Base-by-base conservation (phyloP, 805 yeast genomes). In the Kluyveromyces starmeri region DNA sequence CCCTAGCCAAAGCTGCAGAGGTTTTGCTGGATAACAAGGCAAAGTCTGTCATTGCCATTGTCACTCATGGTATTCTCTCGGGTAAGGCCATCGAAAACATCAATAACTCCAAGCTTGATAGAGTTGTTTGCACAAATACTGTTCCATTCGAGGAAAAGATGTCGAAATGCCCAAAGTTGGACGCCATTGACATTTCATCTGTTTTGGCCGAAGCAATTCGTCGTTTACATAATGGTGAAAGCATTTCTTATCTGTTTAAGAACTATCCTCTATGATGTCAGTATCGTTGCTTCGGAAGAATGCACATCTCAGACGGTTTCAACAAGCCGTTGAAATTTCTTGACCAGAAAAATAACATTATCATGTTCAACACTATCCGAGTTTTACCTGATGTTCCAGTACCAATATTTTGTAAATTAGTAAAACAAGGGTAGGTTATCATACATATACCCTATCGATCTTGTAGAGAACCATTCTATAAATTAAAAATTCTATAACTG, bases 141-240 rank as follows among this genome's bases (percentile, higher is more conserved):
- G 79, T 82, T 43, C 92, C 92, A 25, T 73, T 82, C 40, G 81
- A 75, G 46, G 78, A 76, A 40, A 75, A 78, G 50, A 55, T 71
- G 47, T 57, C 60, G 35, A 47, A 53, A 15, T 78, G 86, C 51
- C 75, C 81, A 11, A 53, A 50, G 49, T 63, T 82, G 44, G 83
- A 77, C 43, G 65, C 72, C 13, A 73, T 82, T 38, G 92, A 83
- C 59, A 71, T 83, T 30, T 70, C 80, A 45, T 73, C 83, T 23
- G 82, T 78, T 6, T 62, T 83, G 41, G 89, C 89, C 20, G 94
- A 83, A 60, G 78, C 86, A 42, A 74, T 83, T 41, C 75, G 94
- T 65, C 75, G 94, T 62, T 69, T 83, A 55, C 94, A 83, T 59
- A 80, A 82, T 49, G 94, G 94, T 61, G 94, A 83, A 62, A 78